Base-by-base conservation (phyloP, 2,329 filamentous ascomycete species). In the Elsinoe perseae region DNA sequence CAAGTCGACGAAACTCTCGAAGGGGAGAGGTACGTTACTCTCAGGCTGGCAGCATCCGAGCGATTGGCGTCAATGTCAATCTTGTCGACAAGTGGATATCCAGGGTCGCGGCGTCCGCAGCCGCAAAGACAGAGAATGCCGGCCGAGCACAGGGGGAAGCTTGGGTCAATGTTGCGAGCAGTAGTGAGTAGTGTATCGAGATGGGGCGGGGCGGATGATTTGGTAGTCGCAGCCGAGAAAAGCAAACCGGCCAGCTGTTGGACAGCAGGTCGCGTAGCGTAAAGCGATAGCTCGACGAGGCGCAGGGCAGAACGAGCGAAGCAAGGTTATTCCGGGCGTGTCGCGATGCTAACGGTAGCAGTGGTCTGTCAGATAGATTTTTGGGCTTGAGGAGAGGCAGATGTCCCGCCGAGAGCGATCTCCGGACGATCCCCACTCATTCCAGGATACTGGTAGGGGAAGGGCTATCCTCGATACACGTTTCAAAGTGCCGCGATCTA, bases 361-460 rank as follows among this genome's bases (percentile, higher is more conserved):
- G 52, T 30, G 52, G 48, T 36, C 34, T 44, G 52, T 21, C 34
- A 42, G 52, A 20, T 54, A 28, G 36, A 54, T 54, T 54, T 54
- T 42, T 42, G 34, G 52, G 34, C 34, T 42, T 42, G 52, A 54
- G 23, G 27, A 44, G n/a, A 36, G 20, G 52, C 34, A 44, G 52
- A 43, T 56, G 42, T 56, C 53, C 53, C 36, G 28, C 53, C 38
- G 42, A 44, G 28, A 38, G 25, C 53, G 38, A 56, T 56, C 53
- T 56, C 53, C 53, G 53, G 53, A 36, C 23, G 53, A 56, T 56
- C 53, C 40, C 53, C 53, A 44, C 53, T 44, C 53, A 44, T 44
- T 56, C 53, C 53, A 56, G 53, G 53, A 44, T 56, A 25, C 28
- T 28, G 53, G 53, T 56, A 56, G 53, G 53, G 40, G 25, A 40